Conservation (phyloP, 257 asterid genomes). For the Solanum virginianum region DNA sequence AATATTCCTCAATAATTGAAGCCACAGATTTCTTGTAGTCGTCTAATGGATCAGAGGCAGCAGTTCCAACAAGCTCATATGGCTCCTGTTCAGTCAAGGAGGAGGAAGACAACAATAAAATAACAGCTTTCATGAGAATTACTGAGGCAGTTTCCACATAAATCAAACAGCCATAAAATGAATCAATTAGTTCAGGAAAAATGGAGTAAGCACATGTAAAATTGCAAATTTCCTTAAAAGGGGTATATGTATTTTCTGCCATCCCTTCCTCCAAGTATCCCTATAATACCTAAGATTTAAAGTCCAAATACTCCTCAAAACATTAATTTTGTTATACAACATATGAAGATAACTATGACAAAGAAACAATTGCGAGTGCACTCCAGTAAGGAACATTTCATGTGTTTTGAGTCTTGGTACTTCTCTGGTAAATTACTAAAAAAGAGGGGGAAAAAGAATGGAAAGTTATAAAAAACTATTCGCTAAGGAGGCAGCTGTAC, state of each 20-base stretch:
- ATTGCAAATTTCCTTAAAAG: background rate
- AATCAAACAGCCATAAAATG: background rate
- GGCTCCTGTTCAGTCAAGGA: constrained; percentile 54
- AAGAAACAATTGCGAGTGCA: background rate
- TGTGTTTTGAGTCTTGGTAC: background rate
- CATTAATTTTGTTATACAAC: background rate
- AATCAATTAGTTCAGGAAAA: background rate
- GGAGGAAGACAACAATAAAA: background rate
- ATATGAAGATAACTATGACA: background rate
- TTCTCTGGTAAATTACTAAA: background rate
- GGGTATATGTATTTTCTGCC: background rate
- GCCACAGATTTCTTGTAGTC: constrained; percentile 78
- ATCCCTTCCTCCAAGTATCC: background rate
- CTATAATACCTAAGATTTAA: background rate
- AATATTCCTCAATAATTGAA: constrained; percentile 78
- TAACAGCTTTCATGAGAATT: background rate
- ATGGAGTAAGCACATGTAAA: background rate
- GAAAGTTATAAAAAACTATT: background rate
- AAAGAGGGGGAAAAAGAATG: background rate
- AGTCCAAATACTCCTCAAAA: background rate
- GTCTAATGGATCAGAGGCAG: constrained; percentile 57
- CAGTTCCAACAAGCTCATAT: constrained; percentile 72
- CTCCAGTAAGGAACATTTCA: background rate
- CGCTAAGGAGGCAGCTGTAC: background rate
- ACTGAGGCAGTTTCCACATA: background rate